Evolutionary conservation across 805 yeast species (phyloP), one percentile per base, ranked within the genome.

Genomic region (Yarrowia sp.): DNA sequence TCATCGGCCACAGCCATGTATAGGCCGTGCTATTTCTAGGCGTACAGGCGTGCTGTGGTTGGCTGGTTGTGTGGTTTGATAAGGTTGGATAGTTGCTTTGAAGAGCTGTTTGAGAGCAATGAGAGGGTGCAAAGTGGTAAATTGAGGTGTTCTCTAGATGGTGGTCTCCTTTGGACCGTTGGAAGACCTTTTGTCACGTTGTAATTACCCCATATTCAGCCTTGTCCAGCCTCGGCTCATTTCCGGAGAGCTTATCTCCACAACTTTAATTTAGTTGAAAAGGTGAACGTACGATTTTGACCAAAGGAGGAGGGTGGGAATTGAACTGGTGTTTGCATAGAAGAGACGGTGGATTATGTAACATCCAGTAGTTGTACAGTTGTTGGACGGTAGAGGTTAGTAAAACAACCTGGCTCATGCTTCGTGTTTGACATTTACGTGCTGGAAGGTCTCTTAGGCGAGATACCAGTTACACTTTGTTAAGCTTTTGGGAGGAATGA

Each of bases 231-330:
- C 58, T 51, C 58, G 58, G 58, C 43, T 18, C 58, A 36, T 36
- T 51, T 51, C 43, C 58, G 58, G 58, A 51, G 58, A 48, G 57
- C 57, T 50, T 18, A 50, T 50, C 42, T 48, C 15, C 41, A 14
- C 39, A 18, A 48, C 33, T 31, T 15, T 18, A 17, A 35, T 32
- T 32, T 4, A 2, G 7, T 32, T 22, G 4, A 8, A 2, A 28
- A 42, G 17, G 17, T 32, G 32, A 43, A 31, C 36, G 22, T n/a
- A 9, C 28, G 36, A 45, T 31, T 28, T 8, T n/a, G 22, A 5
- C 9, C 9, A 14, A 28, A 7, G 35, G 38, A 35, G 8, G 6
- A 13, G 15, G 14, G 51, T 18, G 15, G 53, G 53, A 33, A 33
- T 48, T n/a, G 53, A 48, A 48, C 53, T 7, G 51, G 28, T 22